Evolutionary conservation across 306 rosid genomes (phyloP), one percentile per base, ranked within the genome.

Genomic region (Cucumis melo): DNA sequence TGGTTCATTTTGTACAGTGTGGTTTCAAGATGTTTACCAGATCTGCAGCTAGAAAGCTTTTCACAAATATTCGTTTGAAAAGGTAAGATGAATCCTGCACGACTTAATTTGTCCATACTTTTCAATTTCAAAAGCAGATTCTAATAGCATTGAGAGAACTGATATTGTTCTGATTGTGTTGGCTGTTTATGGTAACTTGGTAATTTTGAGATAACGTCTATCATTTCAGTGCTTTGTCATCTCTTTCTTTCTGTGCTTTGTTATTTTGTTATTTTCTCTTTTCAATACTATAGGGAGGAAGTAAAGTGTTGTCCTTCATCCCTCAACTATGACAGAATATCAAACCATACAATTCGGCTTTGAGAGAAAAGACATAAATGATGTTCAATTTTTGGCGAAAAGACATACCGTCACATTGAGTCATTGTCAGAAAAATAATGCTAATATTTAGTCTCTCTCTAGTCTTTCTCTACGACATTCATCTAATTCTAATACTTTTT

Each of bases 11-110:
- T 65, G 83, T 24, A 46, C 89, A 93, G 98, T 93, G 98, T 83
- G 98, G 98, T 79, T 93, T 91, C 84, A 93, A 93, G 88, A 91
- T 93, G 97, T 93, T 93, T 82, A 93, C 98, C 16, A 81, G 97
- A 81, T 91, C 96, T 76, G 96, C 96, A 55, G 97, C 92, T 24
- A 90, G 98, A 87, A 93, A 86, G 86, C 96, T 91, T 81, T 93
- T 91, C 86, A 81, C 89, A 66, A 93, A 93, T 78, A 91, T 90
- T 70, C 97, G 84, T 80, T 83, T 93, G 84, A 88, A 84, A 79
- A 91, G 98, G 97, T 93, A 83, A 83, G 76, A 27, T 77, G 8
- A 29, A 73, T 64, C 50, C 10, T 46, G 57, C 19, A 66, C 54
- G 5, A 23, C 19, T n/a, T 70, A 23, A 70, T 70, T 70, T 70